Conservation (phyloP, 176 grass and related monocot species). For the Luzula sylvatica region DNA sequence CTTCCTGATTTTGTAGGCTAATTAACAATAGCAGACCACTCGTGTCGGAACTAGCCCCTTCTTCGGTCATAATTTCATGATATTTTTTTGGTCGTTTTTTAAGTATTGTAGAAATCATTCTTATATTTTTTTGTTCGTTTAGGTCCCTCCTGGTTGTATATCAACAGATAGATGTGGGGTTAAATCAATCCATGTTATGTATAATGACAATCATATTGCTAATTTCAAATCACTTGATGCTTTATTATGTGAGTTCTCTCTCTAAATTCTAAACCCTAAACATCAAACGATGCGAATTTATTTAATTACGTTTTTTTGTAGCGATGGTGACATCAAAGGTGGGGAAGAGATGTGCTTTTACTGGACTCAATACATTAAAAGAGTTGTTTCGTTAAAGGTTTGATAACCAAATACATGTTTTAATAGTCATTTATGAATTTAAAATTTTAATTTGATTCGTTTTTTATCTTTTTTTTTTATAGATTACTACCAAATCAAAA, state of each 20-base stretch:
- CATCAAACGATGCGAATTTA: neutral
- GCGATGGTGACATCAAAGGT: slow-evolving; percentile 97
- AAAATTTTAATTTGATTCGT: slow-evolving; percentile 5
- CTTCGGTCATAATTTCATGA: too few species aligned
- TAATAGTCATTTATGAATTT: neutral
- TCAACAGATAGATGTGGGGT: too few species aligned
- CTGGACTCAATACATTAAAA: slow-evolving; percentile 79
- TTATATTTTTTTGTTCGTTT: too few species aligned
- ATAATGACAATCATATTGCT: slow-evolving; percentile 89
- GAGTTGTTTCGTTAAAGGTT: slow-evolving; percentile 85
- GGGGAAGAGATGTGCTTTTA: slow-evolving; percentile 91
- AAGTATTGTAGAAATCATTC: too few species aligned
- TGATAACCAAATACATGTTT: slow-evolving; percentile 6
- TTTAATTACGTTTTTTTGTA: slow-evolving; percentile 30
- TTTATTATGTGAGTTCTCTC: slow-evolving; percentile 61
- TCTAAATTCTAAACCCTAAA: neutral
- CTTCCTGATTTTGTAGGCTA: too few species aligned
- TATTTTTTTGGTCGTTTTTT: too few species aligned
- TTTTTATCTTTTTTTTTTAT: slow-evolving; percentile 18
- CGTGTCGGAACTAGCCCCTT: too few species aligned
- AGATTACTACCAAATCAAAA: slow-evolving; percentile 94
- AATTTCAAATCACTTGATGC: slow-evolving; percentile 81
- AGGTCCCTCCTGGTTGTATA: too few species aligned
- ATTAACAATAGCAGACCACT: too few species aligned
- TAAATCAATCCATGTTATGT: too few species aligned